phyloP scores from a whole-genome alignment of 495 filamentous ascomycete genomes.

The Talaromyces wortmannii region DNA sequence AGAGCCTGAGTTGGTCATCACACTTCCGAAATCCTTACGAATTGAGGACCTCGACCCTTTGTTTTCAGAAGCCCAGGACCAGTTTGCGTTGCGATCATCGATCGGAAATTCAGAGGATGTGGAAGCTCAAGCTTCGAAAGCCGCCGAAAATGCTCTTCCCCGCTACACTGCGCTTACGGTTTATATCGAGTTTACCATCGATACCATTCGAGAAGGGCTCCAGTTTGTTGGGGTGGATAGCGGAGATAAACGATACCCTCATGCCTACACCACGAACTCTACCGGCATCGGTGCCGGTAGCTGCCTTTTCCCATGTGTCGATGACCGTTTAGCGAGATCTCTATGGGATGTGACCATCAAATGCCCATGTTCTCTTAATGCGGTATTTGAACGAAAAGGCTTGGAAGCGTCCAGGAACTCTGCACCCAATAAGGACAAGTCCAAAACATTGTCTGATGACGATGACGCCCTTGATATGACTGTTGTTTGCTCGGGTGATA shows the following conservation, averaged over 20 bases:
- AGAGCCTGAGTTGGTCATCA: constrained; percentile 54
- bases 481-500: constrained; percentile 83
- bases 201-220: constrained; percentile 72
- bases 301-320: constrained; percentile 86
- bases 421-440: constrained; percentile 3
- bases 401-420: constrained; percentile 15
- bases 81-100: constrained; percentile 30
- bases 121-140: constrained; percentile 27
- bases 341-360: constrained; percentile 85
- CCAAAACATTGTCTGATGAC: constrained; percentile 48
- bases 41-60: constrained; percentile 58
- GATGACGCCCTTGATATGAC: constrained; percentile 82
- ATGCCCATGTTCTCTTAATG: constrained; percentile 76
- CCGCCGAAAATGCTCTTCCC: constrained; percentile 29
- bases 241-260: constrained; percentile 75
- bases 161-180: constrained; percentile 52
- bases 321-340: constrained; percentile 70
- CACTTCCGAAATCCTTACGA: constrained; percentile 56
- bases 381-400: constrained; percentile 54
- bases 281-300: constrained; percentile 70
- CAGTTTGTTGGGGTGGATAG: constrained; percentile 83
- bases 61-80: constrained; percentile 44
- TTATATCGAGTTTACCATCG: constrained; percentile 67
- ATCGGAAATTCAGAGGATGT: constrained; percentile 24
- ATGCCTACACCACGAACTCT: constrained; percentile 82